Conservation (phyloP, 306 rosid species). For the Cucurbita argyrosperma region DNA sequence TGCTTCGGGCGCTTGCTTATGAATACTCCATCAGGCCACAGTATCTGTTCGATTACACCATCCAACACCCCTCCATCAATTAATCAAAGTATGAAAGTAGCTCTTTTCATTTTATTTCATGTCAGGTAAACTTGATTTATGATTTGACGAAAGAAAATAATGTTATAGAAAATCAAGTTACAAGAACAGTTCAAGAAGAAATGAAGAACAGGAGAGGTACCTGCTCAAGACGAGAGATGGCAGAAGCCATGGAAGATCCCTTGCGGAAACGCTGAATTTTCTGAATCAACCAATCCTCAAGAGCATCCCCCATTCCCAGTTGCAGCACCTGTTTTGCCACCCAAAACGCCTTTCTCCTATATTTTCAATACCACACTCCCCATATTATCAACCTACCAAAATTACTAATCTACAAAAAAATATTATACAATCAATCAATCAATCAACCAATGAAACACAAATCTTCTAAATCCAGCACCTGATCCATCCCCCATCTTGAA, state of each 20-base stretch:
- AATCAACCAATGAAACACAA: background rate
- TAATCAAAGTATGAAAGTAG: background rate
- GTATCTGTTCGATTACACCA: constrained; percentile 40
- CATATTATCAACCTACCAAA: background rate
- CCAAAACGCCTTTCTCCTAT: constrained; percentile 94
- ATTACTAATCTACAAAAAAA: background rate
- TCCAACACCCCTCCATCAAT: background rate
- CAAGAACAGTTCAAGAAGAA: background rate
- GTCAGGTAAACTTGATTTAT: background rate
- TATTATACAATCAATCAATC: background rate
- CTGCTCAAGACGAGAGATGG: constrained; percentile 70
- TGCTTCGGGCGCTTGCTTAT: constrained; percentile 85
- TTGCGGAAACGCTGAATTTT: constrained; percentile 70
- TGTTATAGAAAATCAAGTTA: too few species aligned
- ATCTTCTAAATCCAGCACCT: constrained; percentile 32
- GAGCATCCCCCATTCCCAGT: constrained; percentile 99
- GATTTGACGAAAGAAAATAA: background rate
- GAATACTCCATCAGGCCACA: constrained; percentile 98
- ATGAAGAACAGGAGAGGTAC: constrained; percentile 12
- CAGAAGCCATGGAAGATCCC: constrained; percentile 79
- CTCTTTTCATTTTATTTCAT: too few species aligned
- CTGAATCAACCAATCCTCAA: constrained; percentile 92
- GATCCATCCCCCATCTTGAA: constrained; percentile 99
- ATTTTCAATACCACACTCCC: background rate
- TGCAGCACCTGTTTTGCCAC: constrained; percentile 93